A percentile compares a stretch with the other conserved stretches of the same genome.
phyloP scores from a whole-genome alignment of 169 alveolate species.

The Eimeria zaria region DNA sequence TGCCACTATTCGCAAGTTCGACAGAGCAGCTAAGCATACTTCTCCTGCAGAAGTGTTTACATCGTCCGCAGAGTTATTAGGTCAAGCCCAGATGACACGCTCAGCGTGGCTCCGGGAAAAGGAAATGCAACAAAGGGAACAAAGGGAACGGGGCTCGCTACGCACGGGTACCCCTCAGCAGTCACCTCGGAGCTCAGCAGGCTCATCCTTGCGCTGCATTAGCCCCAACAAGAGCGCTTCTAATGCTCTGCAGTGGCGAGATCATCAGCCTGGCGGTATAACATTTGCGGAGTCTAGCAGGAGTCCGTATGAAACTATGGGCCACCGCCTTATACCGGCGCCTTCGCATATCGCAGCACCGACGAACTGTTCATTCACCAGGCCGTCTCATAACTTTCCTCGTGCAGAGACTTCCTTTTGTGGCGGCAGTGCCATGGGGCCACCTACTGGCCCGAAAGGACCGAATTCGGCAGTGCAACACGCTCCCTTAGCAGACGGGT shows the following conservation, averaged over 20 bases:
- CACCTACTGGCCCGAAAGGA: not conserved
- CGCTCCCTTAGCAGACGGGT: not conserved
- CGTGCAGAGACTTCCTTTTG: not conserved
- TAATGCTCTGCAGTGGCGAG: not conserved
- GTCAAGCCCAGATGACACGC: not conserved
- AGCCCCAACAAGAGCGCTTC: not conserved
- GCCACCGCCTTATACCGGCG: not conserved
- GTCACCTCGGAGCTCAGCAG: not conserved
- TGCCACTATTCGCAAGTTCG: not conserved
- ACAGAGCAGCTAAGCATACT: not conserved
- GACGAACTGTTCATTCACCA: not conserved
- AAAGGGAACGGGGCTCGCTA: not conserved
- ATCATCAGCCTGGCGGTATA: not conserved
- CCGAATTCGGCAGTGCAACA: not conserved
- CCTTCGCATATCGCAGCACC: constrained; percentile 1
- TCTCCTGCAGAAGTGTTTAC: not conserved
- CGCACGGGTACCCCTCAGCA: not conserved
- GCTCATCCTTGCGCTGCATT: not conserved
- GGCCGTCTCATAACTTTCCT: not conserved
- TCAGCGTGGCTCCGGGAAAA: not conserved
- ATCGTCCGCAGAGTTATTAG: not conserved
- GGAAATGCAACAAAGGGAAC: not conserved
- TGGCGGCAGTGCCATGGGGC: not conserved
- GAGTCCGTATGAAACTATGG: not conserved
- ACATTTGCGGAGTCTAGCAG: not conserved